Base-by-base conservation (phyloP, 148 eudicot species). In the Chenopodium formosanum region DNA sequence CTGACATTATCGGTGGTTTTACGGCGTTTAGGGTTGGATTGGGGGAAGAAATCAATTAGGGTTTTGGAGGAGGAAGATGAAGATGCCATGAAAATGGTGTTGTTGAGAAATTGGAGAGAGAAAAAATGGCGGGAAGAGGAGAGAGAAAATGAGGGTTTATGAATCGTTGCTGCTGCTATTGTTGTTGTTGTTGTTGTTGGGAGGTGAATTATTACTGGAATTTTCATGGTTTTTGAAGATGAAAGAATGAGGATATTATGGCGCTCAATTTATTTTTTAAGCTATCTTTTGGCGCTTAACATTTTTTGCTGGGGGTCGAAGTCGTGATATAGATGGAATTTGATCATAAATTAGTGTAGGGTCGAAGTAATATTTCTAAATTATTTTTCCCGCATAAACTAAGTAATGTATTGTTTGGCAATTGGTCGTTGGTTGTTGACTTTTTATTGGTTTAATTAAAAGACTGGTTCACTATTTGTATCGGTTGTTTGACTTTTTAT, bases 11-110 rank as follows among this genome's bases (percentile, higher is more conserved):
- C 12, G 56, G 88, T 82, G 62, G 88, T 64, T 83, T 94, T 94
- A 27, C 83, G 83, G 23, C 98, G 98, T 82, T 86, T 85, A 7
- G 92, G 90, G 10, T 88, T 84, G 17, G 92, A 92, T 75, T 82
- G 89, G 74, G 88, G 86, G 83, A 88, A 91, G 80, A 87, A 84
- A 52, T 92, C 97, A 83, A 79, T 86, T 78, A 94, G 89, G 89
- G 98, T 90, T 91, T 89, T 94, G 67, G 92, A 80, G 40, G 84
- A 81, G 50, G 70, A 73, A 64, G 84, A 81, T 37, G 70, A 77
- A 70, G 34, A 52, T 70, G 77, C 65, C 81, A 83, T 83, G 31
- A 58, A 13, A 9, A 25, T 27, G 80, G 71, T 19, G 52, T 23
- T 50, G 79, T 27, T 34, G 34, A 64, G 4, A 19, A 16, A 50